A percentile compares a stretch with the other conserved stretches of the same genome.
Evolutionary conservation across 306 rosid species (phyloP).

Genomic region (Luffa acutangula): DNA sequence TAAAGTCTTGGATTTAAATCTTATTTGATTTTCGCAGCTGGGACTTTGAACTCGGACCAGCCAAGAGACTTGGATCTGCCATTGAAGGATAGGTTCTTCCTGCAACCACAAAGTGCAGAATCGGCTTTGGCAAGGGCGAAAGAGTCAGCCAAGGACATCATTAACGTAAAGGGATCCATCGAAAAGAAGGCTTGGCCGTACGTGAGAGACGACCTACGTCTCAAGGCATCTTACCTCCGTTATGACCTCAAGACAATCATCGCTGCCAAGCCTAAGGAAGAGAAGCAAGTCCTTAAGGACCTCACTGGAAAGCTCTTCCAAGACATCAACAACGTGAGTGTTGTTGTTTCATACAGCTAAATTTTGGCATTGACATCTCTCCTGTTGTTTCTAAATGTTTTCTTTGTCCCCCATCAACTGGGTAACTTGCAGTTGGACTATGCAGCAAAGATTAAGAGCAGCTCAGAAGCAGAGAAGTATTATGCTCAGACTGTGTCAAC

Average conservation of each 20-base stretch:
- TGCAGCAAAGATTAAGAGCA: slow-evolving; percentile 90
- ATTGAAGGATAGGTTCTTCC: slow-evolving; percentile 64
- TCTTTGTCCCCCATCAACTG: background rate
- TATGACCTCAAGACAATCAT: slow-evolving; percentile 78
- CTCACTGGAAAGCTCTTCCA: slow-evolving; percentile 81
- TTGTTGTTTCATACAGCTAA: background rate
- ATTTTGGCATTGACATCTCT: background rate
- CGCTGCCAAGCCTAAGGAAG: slow-evolving; percentile 57
- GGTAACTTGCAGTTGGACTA: slow-evolving; percentile 55
- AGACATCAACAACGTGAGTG: slow-evolving; percentile 59
- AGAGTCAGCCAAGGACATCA: slow-evolving; percentile 83
- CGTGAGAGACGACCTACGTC: slow-evolving; percentile 83
- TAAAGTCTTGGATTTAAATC: background rate
- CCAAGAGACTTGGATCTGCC: slow-evolving; percentile 73
- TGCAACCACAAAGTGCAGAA: slow-evolving; percentile 57
- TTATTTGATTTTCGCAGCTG: slow-evolving; percentile 43
- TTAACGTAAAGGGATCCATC: slow-evolving; percentile 57
- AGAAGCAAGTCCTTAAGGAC: slow-evolving; percentile 68
- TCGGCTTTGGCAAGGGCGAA: slow-evolving; percentile 73
- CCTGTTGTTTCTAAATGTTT: background rate
- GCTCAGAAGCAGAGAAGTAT: slow-evolving; percentile 84
- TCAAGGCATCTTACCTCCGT: slow-evolving; percentile 59
- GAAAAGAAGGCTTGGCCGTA: slow-evolving; percentile 96
- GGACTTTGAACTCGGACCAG: slow-evolving; percentile 80
- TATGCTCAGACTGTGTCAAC: slow-evolving; percentile 60